Evolutionary conservation across 768 basidiomycete species (phyloP).

Genomic region (Albatrellus ellisii): DNA sequence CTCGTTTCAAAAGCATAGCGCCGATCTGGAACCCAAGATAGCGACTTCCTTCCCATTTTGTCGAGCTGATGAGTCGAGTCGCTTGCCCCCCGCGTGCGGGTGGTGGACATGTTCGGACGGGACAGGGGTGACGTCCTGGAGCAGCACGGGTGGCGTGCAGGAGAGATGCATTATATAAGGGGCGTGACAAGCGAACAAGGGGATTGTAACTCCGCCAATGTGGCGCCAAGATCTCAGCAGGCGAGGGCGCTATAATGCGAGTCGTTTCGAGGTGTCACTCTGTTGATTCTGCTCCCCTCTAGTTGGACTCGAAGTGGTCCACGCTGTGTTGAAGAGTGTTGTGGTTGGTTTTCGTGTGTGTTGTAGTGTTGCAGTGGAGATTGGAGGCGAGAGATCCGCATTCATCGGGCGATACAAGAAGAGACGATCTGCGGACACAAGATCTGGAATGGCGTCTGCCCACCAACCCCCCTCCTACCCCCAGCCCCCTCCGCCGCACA

Average conservation of each 20-base stretch:
- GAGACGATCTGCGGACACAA: conserved; percentile 18
- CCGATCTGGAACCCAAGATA: conserved; percentile 15
- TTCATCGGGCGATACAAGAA: conserved; percentile 62
- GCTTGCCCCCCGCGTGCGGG: too few relatives aligned
- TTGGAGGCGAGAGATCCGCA: conserved; percentile 33
- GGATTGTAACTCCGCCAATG: conserved; percentile 13
- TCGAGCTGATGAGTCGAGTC: too few relatives aligned
- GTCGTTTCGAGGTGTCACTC: conserved; percentile 2
- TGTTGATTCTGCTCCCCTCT: conserved; percentile 3
- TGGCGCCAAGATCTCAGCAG: conserved; percentile 14
- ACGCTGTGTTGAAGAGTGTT: too few relatives aligned
- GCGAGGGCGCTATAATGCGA: conserved; percentile 13
- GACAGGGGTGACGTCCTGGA: too few relatives aligned
- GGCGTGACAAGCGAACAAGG: neutral
- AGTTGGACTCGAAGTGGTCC: conserved; percentile 2
- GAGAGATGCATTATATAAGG: neutral
- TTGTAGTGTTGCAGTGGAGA: conserved; percentile 4
- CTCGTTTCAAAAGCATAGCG: conserved; percentile 13
- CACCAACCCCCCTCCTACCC: conserved; percentile 28
- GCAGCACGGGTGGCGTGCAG: neutral
- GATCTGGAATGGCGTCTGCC: conserved; percentile 32
- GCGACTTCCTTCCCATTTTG: too few relatives aligned
- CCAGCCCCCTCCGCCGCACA: conserved; percentile 23
- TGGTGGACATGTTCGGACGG: too few relatives aligned
- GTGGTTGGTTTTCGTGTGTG: conserved; percentile 11